phyloP scores from a whole-genome alignment of 441 rosid genomes.

The Euphorbia corollata region DNA sequence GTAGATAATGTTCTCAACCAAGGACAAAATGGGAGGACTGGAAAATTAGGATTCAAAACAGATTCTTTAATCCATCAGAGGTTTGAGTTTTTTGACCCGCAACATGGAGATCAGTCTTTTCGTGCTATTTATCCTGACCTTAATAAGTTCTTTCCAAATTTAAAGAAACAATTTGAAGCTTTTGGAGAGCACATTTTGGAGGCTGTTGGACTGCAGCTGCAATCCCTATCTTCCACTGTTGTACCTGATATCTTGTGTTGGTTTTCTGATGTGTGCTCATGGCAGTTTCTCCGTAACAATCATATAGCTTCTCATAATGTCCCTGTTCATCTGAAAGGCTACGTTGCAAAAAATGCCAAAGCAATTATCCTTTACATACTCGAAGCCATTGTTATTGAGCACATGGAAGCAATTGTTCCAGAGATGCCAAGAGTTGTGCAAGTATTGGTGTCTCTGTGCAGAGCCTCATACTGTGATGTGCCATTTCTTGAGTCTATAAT shows the following conservation, averaged over 20 bases:
- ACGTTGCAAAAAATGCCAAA: constrained; percentile 62
- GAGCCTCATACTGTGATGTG: constrained; percentile 58
- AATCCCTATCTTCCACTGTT: constrained; percentile 48
- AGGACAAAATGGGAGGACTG: constrained; percentile 30
- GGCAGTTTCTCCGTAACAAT: constrained; percentile 43
- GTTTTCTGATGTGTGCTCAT: constrained; percentile 71
- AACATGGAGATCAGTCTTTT: constrained; percentile 39
- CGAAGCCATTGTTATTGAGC: constrained; percentile 64
- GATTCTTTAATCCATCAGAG: constrained; percentile 19
- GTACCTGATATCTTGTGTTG: constrained; percentile 77
- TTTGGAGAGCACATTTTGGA: constrained; percentile 72
- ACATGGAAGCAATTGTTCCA: constrained; percentile 79
- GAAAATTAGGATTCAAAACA: constrained; percentile 25
- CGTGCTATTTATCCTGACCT: constrained; percentile 62
- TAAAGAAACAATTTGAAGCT: constrained; percentile 56
- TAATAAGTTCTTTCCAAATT: constrained; percentile 57
- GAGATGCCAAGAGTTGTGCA: constrained; percentile 78
- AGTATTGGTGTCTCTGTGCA: constrained; percentile 60
- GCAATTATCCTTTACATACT: constrained; percentile 65
- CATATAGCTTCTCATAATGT: constrained; percentile 26
- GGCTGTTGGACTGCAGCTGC: constrained; percentile 76
- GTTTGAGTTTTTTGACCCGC: constrained; percentile 30
- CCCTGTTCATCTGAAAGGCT: constrained; percentile 48
- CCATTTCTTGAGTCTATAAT: constrained; percentile 56
- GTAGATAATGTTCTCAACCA: constrained; percentile 36